Conservation (phyloP, 441 rosid genomes). For the Cnidoscolus chayamansa region DNA sequence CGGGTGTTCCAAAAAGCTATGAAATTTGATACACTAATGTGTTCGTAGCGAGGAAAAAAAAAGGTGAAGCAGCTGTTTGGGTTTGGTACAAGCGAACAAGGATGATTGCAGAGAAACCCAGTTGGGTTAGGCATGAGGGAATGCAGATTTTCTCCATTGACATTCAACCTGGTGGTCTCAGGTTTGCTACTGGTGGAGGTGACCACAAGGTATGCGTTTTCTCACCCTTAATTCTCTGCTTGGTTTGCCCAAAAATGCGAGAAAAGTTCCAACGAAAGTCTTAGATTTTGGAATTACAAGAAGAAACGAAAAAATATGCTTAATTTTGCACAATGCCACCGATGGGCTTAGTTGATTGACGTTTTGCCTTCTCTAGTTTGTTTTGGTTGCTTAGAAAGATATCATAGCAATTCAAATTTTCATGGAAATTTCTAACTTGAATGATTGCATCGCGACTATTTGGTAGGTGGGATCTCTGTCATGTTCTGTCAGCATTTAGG, state of each 20-base stretch:
- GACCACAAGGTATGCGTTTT: conserved; percentile 76
- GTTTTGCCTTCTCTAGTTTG: background rate
- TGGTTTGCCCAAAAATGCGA: conserved; percentile 4
- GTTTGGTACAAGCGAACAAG: conserved; percentile 18
- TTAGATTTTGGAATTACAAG: background rate
- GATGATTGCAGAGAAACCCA: conserved; percentile 98
- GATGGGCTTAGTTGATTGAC: background rate
- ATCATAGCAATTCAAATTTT: background rate
- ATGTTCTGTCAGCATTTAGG: background rate
- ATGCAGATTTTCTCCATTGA: conserved; percentile 96
- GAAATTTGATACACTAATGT: conserved; percentile 20
- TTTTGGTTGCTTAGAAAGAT: background rate
- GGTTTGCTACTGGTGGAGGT: conserved; percentile 99
- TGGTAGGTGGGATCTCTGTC: background rate
- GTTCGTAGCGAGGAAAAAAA: conserved; percentile 19
- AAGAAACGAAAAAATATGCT: background rate
- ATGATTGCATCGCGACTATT: background rate
- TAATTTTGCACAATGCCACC: conserved; percentile 6
- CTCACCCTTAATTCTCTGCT: conserved; percentile 9
- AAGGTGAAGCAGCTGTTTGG: conserved; percentile 16
- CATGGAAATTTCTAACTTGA: background rate
- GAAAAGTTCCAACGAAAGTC: background rate
- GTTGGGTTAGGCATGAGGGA: conserved; percentile 96
- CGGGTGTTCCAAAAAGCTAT: conserved; percentile 13
- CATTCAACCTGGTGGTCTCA: conserved; percentile 84